phyloP scores from a whole-genome alignment of 2,329 filamentous ascomycete genomes.

The Microcyclospora tardicrescens region DNA sequence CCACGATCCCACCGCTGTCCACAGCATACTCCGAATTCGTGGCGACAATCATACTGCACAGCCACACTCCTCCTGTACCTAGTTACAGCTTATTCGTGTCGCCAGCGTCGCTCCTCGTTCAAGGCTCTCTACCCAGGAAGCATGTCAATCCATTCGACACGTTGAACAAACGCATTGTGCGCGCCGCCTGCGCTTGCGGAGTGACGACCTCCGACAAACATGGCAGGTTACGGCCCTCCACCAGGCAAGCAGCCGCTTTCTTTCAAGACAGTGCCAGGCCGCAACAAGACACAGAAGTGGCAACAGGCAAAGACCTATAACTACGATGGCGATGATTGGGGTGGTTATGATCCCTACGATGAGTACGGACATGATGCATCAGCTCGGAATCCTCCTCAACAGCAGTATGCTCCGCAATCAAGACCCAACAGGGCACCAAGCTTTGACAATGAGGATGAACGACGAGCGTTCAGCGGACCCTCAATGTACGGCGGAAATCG shows the following conservation, averaged over 20 bases:
- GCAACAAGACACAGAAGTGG: conserved; percentile 89
- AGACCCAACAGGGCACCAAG: conserved; percentile 31
- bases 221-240: conserved; percentile 8
- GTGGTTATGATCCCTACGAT: conserved; percentile 48
- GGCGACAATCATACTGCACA: neutral
- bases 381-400: conserved; percentile 29
- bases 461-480: conserved; percentile 31
- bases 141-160: neutral
- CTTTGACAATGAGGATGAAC: conserved; percentile 43
- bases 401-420: conserved; percentile 26
- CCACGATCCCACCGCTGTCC: too few relatives aligned
- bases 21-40: too few relatives aligned
- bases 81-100: neutral
- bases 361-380: conserved; percentile 40
- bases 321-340: conserved; percentile 94
- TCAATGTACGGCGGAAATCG: conserved; percentile 2
- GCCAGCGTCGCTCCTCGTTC: neutral
- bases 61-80: neutral
- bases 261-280: conserved; percentile 77
- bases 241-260: conserved; percentile 33
- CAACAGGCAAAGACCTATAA: conserved; percentile 73
- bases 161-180: too few relatives aligned
- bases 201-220: conserved; percentile 2
- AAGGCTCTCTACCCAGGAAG: neutral
- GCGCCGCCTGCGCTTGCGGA: too few relatives aligned